Conservation (phyloP, 108 stramenopile species). For the Skeletonema menzelii region DNA sequence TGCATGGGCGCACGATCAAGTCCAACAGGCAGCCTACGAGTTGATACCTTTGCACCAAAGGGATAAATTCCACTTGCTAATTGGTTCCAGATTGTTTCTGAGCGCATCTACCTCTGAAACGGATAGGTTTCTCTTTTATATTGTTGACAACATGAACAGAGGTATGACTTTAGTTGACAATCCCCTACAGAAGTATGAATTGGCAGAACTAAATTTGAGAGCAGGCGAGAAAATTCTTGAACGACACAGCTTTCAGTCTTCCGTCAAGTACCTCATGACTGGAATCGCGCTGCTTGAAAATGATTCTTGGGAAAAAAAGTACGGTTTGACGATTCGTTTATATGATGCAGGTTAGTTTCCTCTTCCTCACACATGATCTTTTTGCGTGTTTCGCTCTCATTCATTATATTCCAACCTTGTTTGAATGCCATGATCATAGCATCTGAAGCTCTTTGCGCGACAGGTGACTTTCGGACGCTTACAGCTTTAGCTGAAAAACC, state of each 20-base stretch:
- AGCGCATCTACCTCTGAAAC: conserved; percentile 34
- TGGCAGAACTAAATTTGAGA: conserved; percentile 48
- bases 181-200: conserved; percentile 19
- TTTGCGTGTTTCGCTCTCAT: neutral
- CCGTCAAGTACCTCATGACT: conserved; percentile 44
- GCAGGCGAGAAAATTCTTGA: conserved; percentile 54
- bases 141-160: conserved; percentile 50
- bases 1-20: conserved; percentile 59
- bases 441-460: conserved; percentile 42
- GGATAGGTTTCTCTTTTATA: conserved; percentile 37
- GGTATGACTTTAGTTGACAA: conserved; percentile 37
- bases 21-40: conserved; percentile 62
- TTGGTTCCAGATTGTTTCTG: conserved; percentile 53
- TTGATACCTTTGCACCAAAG: conserved; percentile 36
- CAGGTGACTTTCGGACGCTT: conserved; percentile 31
- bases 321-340: conserved; percentile 58
- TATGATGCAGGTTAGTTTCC: conserved; percentile 39
- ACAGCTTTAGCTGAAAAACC: conserved; percentile 14
- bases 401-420: neutral
- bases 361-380: neutral
- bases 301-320: conserved; percentile 59
- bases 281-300: conserved; percentile 53
- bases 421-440: neutral
- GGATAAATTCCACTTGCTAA: conserved; percentile 52
- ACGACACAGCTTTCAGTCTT: conserved; percentile 48